These are phyloP conservation scores for Fraxinus latifolia DNA, from an alignment of 305 asterid genomes.

Conservation along the genomic window DNA sequence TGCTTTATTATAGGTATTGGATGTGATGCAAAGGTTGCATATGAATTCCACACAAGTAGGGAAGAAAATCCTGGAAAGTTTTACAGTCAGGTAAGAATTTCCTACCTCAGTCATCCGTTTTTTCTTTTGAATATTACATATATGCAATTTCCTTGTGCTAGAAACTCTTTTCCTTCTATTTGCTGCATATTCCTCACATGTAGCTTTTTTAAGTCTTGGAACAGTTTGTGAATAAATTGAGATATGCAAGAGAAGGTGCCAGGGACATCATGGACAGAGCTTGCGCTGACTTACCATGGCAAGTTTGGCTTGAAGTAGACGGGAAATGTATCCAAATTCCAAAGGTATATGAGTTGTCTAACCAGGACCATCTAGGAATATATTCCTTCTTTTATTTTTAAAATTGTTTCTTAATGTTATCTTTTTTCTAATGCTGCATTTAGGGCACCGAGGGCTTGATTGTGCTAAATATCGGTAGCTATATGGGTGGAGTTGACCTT, in stretches of 20 bases:
- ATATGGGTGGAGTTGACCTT: slow-evolving; percentile 89
- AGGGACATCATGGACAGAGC: slow-evolving; percentile 83
- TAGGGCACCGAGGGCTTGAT: slow-evolving; percentile 83
- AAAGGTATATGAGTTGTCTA: slow-evolving; percentile 38
- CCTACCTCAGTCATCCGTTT: neutral
- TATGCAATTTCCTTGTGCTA: slow-evolving; percentile 9
- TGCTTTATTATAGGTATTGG: slow-evolving; percentile 59
- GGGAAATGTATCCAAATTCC: slow-evolving; percentile 67
- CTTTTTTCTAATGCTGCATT: neutral
- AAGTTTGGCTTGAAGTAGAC: slow-evolving; percentile 87
- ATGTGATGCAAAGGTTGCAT: slow-evolving; percentile 87
- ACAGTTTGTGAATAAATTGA: slow-evolving; percentile 76
- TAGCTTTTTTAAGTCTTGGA: slow-evolving; percentile 29
- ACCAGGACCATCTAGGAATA: slow-evolving; percentile 1
- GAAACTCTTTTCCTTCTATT: neutral
- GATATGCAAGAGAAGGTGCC: slow-evolving; percentile 89
- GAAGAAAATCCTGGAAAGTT: slow-evolving; percentile 79
- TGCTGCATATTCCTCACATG: slow-evolving; percentile 9
- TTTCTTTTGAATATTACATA: neutral
- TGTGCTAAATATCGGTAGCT: slow-evolving; percentile 84
- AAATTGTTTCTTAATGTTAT: neutral
- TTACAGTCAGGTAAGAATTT: slow-evolving; percentile 57
- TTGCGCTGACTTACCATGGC: slow-evolving; percentile 91
- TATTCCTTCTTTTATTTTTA: slow-evolving; percentile 6
- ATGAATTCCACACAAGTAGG: slow-evolving; percentile 68